These are phyloP conservation scores for Scedosporium boydii DNA, from an alignment of 2,329 filamentous ascomycete species.

Conservation along the genomic window DNA sequence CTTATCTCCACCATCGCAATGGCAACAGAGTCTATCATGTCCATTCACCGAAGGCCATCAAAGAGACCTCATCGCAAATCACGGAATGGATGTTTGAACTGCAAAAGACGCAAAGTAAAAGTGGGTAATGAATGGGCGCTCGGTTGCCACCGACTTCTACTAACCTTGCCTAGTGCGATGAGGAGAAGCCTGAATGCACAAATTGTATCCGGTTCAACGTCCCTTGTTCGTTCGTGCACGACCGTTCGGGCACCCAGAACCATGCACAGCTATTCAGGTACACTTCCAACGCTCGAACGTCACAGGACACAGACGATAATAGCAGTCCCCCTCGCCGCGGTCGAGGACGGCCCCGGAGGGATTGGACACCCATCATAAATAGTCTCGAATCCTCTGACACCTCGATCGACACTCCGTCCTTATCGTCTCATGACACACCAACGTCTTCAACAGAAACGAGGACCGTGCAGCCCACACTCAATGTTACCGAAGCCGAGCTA, in stretches of 20 bases:
- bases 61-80: constrained; percentile 21
- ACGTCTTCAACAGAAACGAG: background rate
- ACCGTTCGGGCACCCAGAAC: too few relatives aligned
- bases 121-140: constrained; percentile 9
- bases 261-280: background rate
- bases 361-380: constrained; percentile 18
- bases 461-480: constrained; percentile 12
- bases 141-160: background rate
- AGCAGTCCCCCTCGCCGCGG: constrained; percentile 14
- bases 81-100: constrained; percentile 20
- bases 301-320: too few relatives aligned
- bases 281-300: background rate
- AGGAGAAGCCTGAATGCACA: constrained; percentile 20
- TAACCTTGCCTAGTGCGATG: constrained; percentile 17
- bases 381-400: constrained; percentile 6
- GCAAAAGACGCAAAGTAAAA: constrained; percentile 22
- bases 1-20: too few relatives aligned
- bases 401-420: background rate
- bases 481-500: constrained; percentile 19
- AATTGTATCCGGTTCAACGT: constrained; percentile 22
- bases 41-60: constrained; percentile 3
- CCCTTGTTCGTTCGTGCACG: constrained; percentile 17
- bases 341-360: constrained; percentile 19
- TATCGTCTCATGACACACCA: background rate
- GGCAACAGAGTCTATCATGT: too few relatives aligned